Base-by-base conservation (phyloP, 2,329 filamentous ascomycete genomes). In the Monosporascus sp. region DNA sequence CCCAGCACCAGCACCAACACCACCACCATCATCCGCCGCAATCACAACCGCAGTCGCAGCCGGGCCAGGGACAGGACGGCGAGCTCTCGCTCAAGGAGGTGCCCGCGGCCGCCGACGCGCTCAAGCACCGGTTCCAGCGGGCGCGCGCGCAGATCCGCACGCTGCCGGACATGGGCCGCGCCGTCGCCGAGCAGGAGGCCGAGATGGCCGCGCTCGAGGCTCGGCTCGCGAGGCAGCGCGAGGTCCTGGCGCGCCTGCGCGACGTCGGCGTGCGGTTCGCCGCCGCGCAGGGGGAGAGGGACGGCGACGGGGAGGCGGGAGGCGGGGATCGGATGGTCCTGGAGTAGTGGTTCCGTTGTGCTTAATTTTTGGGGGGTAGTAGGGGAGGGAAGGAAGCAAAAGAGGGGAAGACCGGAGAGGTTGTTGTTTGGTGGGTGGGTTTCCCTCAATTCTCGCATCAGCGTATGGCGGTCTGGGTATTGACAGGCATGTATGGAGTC, bases 61-160 rank as follows among this genome's bases (percentile, higher is more conserved):
- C 61, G 60, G 58, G 50, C 69, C 55, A 68, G 72, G 52, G 57
- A 56, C 63, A 70, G 64, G 56, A 57, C 44, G 56, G 51, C 66
- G 66, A 65, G 62, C 70, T 77, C 43, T 74, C 71, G 17, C 75
- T 80, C 57, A 95, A 96, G 69, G 88, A 96, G 62, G 81, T 97
- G 17, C 84, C 88, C 2, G 81, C 85, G 2, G 90, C 89, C 37
- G 88, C 89, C 1, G 88, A 90, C 65, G 80, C 82, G 37, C 77
- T 97, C 62, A 92, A 90, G 71, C 86, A 92, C 71, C 89, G 90
- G 71, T 81, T 97, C 54, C 87, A 91, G 68, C 87, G 86, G 60
- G 91, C 92, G 49, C 79, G 88, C 49, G 78, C 77, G 36, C 81
- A 85, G 61, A 76, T 91, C 50, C 77, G 79, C 64, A 74, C 76